Percentiles rank a stretch among this genome's conserved stretches.
Evolutionary conservation across 2,329 filamentous ascomycete species (phyloP).

Genomic region (Fusarium lateritium): DNA sequence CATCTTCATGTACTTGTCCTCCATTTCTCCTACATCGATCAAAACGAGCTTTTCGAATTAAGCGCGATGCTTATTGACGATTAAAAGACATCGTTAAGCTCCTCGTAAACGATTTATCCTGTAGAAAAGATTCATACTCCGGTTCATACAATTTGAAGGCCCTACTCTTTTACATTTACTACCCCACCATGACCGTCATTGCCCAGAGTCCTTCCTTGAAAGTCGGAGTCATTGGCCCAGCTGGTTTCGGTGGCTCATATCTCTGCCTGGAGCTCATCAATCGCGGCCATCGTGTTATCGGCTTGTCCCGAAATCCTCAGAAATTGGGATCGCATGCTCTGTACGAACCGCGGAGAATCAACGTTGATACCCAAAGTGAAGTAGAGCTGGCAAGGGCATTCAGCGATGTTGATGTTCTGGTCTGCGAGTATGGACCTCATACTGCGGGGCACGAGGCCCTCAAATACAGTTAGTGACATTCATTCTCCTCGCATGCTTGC

Average conservation of each 20-base stretch:
- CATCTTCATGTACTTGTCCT: too few relatives aligned
- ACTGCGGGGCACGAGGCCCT: constrained; percentile 12
- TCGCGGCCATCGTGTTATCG: constrained; percentile 11
- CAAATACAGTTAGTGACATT: constrained; percentile 4
- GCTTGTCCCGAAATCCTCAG: constrained; percentile 13
- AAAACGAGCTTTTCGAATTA: too few relatives aligned
- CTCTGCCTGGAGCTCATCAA: constrained; percentile 20
- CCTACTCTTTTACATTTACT: too few relatives aligned
- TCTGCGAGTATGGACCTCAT: constrained; percentile 22
- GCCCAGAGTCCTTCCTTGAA: too few relatives aligned
- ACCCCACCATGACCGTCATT: too few relatives aligned
- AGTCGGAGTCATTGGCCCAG: constrained; percentile 20
- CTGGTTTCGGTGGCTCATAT: constrained; percentile 22
- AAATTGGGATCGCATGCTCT: constrained; percentile 7
- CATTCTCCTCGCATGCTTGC: too few relatives aligned
- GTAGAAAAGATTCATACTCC: too few relatives aligned
- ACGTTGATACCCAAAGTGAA: not conserved
- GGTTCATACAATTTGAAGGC: too few relatives aligned
- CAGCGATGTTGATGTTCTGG: constrained; percentile 10
- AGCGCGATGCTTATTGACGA: too few relatives aligned
- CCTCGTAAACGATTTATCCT: too few relatives aligned
- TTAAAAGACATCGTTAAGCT: too few relatives aligned
- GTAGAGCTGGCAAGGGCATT: constrained; percentile 2
- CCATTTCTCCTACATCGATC: too few relatives aligned
- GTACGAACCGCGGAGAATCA: not conserved